Base-by-base conservation (phyloP, 2,329 filamentous ascomycete species). In the Zymoseptoria pseudotritici region DNA sequence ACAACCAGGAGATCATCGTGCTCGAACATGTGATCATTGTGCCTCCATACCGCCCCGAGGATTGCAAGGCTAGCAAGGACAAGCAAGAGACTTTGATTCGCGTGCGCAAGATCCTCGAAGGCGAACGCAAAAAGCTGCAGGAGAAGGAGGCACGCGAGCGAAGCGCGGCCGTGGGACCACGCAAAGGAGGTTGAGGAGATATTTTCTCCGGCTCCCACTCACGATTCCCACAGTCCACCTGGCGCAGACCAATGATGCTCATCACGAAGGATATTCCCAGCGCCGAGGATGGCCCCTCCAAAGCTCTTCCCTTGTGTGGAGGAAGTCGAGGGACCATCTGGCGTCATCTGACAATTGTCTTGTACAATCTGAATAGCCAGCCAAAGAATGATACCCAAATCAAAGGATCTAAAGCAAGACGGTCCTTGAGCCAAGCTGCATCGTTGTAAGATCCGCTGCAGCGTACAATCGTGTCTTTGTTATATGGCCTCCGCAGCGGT, bases 1-100 rank as follows among this genome's bases (percentile, higher is more conserved):
- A 83, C 65, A 81, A 80, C 19, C 75, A 77, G 36, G 78, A 78
- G 55, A 86, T 87, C 63, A 77, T 87, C 57, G 81, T 86, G 54
- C 82, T 82, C 56, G 83, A 87, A 65, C 78, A 80, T 3, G 83
- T 86, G 57, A 75, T 83, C 58, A 82, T 87, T 60, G 73, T 79
- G 20, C 75, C 82, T 13, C 84, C 84, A 2, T 87, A 86, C 69
- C 77, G 76, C 6, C 72, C 80, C 21, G 82, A 84, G 52, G 81
- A 82, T 67, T 83, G 83, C 69, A 74, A 72, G 61, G 77, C 76
- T 4, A 68, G 73, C 2, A 68, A 74, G 58, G 74, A 75, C 50
- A 78, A 79, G 66, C 72, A 74, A 58, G 72, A 75, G 57, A 74
- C 73, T 4, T 66, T 79, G 22, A 70, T 69, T 11, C 74, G 76